Base-by-base conservation (phyloP, 805 yeast genomes). In the Naumovozyma dairenensis region DNA sequence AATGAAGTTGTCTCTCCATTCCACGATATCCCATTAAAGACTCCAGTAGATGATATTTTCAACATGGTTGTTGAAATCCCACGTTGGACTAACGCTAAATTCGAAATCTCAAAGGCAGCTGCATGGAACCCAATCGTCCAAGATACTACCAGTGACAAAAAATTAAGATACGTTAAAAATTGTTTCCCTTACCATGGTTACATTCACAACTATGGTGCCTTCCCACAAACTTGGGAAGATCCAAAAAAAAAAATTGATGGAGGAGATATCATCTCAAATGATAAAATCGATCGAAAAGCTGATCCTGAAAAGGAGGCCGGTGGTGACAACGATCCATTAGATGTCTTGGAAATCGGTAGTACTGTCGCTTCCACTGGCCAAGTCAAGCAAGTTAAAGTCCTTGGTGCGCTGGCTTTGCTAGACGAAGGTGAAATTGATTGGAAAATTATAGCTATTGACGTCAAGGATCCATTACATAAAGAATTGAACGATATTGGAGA, bases 361-460 rank as follows among this genome's bases (percentile, higher is more conserved):
- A 45, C 53, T 7, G 69, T 79, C 3, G 66, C 73, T 25, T 46
- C 63, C 35, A 67, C 74, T 12, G 94, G 94, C 18, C 75, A 74
- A 38, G 63, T 80, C 32, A 72, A 68, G 51, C 72, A 65, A 47
- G 84, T 73, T 28, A 79, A 81, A 59, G 69, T 81, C 5, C 64
- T 82, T 38, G 92, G 92, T 34, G 77, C 81, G 28, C 62, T 82
- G 62, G 92, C 86, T 4, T 63, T 82, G 48, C 74, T 82, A 39
- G 93, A 82, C 49, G 96, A 87, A 60, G 96, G 96, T 46, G 98
- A 92, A 65, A 71, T 94, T 38, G 98, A 89, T 65, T 89, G 97
- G 97, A 84, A 84, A 60, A 67, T 84, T 21, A 72, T 84, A 38
- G 84, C 71, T 15, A 79, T 84, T 37, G 78, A 79, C 49, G 62